Evolutionary conservation across 371 early-diverging fungal genomes (phyloP).

Genomic region (Mucor saturninus): DNA sequence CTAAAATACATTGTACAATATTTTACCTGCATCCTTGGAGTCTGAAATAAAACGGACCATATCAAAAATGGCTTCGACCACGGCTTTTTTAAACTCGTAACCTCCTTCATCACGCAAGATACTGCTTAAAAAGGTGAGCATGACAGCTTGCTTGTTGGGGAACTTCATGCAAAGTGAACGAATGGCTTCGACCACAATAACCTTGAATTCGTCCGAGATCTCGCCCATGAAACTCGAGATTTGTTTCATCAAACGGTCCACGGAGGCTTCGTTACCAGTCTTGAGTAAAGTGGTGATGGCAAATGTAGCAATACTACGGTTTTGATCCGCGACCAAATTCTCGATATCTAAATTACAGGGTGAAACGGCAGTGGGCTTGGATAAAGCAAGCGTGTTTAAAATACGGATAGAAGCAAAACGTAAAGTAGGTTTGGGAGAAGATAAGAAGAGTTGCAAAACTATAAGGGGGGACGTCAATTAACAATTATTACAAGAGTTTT

Average conservation of each 20-base stretch:
- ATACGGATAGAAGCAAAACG: conserved; percentile 97
- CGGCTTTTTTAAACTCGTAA: conserved; percentile 93
- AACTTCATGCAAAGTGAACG: conserved; percentile 95
- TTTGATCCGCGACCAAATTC: conserved; percentile 92
- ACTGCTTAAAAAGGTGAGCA: conserved; percentile 91
- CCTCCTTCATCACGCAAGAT: conserved; percentile 98
- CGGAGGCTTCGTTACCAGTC: conserved; percentile 97
- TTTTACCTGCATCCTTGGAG: conserved; percentile 84
- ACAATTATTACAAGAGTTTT: not conserved
- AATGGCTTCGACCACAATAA: conserved; percentile 97
- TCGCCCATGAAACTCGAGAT: conserved; percentile 96
- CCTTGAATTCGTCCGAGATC: conserved; percentile 98
- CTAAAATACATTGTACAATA: not conserved
- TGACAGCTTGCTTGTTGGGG: conserved; percentile 92
- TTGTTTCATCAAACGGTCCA: conserved; percentile 98
- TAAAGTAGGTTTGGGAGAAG: conserved; percentile 90
- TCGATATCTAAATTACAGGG: conserved; percentile 98
- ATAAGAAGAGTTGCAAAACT: conserved; percentile 91
- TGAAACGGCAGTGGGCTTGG: conserved; percentile 87
- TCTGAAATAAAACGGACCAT: conserved; percentile 92
- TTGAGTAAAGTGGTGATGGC: conserved; percentile 98
- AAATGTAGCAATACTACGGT: conserved; percentile 97
- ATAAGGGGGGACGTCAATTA: not conserved
- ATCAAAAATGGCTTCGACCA: conserved; percentile 97
- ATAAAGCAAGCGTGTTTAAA: conserved; percentile 88